phyloP scores from a whole-genome alignment of 129 eudicot species.

The Heracleum sosnowskyi region DNA sequence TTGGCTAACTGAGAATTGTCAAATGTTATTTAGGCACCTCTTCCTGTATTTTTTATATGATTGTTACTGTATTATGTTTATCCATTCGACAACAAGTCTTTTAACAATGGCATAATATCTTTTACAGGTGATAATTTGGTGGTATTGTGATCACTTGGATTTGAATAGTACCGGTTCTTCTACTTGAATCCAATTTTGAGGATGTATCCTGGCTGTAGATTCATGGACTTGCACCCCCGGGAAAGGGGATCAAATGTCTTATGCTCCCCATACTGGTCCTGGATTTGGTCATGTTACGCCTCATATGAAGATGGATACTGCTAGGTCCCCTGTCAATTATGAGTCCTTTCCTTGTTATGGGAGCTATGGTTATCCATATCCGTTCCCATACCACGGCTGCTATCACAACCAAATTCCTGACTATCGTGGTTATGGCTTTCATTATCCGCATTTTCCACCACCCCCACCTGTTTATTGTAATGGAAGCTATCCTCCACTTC shows the following conservation, averaged over 20 bases:
- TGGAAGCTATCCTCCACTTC: slow-evolving; percentile 34
- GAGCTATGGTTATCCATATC: slow-evolving; percentile 28
- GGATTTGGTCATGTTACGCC: slow-evolving; percentile 23
- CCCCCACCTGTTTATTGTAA: slow-evolving; percentile 15
- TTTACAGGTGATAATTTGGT: neutral
- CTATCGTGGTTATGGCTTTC: slow-evolving; percentile 28
- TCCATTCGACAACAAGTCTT: neutral
- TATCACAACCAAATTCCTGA: slow-evolving; percentile 30
- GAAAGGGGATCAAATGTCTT: slow-evolving; percentile 22
- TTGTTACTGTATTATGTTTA: neutral
- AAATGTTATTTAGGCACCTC: neutral
- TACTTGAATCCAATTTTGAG: neutral
- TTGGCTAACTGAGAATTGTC: neutral
- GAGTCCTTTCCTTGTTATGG: slow-evolving; percentile 37
- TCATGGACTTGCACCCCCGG: slow-evolving; percentile 14
- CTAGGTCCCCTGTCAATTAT: slow-evolving; percentile 13
- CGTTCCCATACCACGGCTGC: slow-evolving; percentile 38
- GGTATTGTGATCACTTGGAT: neutral
- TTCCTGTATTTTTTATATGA: neutral
- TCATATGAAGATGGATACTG: slow-evolving; percentile 32
- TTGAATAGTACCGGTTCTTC: neutral
- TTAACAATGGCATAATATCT: neutral
- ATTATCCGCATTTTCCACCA: slow-evolving; percentile 36
- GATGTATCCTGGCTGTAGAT: slow-evolving; percentile 12
- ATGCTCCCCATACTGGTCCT: slow-evolving; percentile 24